phyloP scores from a whole-genome alignment of 768 basidiomycete species.

The Calvatia gigantea region DNA sequence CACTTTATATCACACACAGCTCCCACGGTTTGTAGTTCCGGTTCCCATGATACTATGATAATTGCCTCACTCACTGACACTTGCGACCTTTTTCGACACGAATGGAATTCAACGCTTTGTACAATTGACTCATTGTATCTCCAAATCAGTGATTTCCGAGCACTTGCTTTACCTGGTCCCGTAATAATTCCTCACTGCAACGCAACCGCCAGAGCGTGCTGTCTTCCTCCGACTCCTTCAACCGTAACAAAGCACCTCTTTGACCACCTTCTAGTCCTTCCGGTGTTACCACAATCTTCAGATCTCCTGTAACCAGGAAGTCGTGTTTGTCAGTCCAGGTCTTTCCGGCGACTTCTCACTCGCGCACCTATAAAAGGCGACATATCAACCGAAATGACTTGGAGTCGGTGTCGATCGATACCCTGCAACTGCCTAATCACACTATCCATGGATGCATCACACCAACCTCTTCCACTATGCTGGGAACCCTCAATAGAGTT shows the following conservation, averaged over 20 bases:
- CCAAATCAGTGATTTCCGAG: conserved; percentile 19
- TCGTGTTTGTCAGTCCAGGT: conserved; percentile 14
- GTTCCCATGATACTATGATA: neutral
- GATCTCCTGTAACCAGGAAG: conserved; percentile 45
- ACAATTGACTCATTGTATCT: neutral
- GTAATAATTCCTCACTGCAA: conserved; percentile 41
- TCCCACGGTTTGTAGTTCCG: conserved; percentile 16
- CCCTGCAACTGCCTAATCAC: conserved; percentile 53
- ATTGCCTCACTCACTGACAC: too few species aligned
- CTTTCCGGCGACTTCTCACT: neutral
- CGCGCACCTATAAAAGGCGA: conserved; percentile 58
- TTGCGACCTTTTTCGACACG: too few species aligned
- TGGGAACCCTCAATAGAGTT: conserved; percentile 37
- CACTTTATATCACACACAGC: conserved; percentile 11
- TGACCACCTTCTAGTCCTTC: conserved; percentile 15
- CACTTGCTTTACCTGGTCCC: conserved; percentile 40
- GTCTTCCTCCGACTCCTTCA: conserved; percentile 64
- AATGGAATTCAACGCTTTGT: too few species aligned
- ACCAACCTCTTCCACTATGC: conserved; percentile 65
- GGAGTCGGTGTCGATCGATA: conserved; percentile 36
- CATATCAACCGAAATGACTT: conserved; percentile 50
- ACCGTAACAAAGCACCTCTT: conserved; percentile 41
- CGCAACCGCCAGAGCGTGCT: conserved; percentile 72
- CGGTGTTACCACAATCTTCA: conserved; percentile 52
- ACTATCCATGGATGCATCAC: conserved; percentile 48